These are phyloP conservation scores for Piloderma croceum DNA, from an alignment of 768 basidiomycete genomes.

Conservation along the genomic window DNA sequence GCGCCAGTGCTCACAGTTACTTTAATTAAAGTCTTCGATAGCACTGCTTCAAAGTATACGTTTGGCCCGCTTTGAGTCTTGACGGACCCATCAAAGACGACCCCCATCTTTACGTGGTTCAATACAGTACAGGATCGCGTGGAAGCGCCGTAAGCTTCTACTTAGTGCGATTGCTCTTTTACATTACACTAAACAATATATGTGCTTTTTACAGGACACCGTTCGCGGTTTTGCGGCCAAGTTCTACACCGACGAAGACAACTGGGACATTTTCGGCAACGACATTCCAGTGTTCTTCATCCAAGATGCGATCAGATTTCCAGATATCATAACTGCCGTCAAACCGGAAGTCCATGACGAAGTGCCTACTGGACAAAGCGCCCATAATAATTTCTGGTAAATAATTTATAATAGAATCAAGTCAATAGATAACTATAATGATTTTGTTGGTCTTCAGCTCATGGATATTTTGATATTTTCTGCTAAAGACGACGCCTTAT, in stretches of 20 bases:
- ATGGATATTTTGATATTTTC: conserved; percentile 38
- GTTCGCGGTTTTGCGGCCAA: conserved; percentile 82
- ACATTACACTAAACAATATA: conserved; percentile 1
- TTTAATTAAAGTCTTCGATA: conserved; percentile 73
- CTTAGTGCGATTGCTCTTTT: not conserved
- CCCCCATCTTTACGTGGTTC: conserved; percentile 79
- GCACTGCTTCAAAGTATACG: conserved; percentile 66
- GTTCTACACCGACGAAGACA: conserved; percentile 81
- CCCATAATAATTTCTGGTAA: conserved; percentile 89
- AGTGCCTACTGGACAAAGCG: conserved; percentile 58
- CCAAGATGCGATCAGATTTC: conserved; percentile 79
- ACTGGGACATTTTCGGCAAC: conserved; percentile 86
- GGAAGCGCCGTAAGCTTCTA: conserved; percentile 66
- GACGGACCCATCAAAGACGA: conserved; percentile 66
- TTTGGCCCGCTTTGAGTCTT: conserved; percentile 63
- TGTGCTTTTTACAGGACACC: conserved; percentile 48
- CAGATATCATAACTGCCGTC: conserved; percentile 79
- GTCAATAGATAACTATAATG: no score
- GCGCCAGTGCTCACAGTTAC: conserved; percentile 75
- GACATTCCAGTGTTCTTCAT: conserved; percentile 81
- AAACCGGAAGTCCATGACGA: conserved; percentile 86
- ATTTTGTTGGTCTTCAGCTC: conserved; percentile 67
- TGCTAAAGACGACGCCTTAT: no score
- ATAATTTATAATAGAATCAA: no score
- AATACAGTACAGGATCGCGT: conserved; percentile 76